Evolutionary conservation across 768 basidiomycete genomes (phyloP), one percentile per base, ranked within the genome.

Genomic region (Candolleomyces eurysporus): DNA sequence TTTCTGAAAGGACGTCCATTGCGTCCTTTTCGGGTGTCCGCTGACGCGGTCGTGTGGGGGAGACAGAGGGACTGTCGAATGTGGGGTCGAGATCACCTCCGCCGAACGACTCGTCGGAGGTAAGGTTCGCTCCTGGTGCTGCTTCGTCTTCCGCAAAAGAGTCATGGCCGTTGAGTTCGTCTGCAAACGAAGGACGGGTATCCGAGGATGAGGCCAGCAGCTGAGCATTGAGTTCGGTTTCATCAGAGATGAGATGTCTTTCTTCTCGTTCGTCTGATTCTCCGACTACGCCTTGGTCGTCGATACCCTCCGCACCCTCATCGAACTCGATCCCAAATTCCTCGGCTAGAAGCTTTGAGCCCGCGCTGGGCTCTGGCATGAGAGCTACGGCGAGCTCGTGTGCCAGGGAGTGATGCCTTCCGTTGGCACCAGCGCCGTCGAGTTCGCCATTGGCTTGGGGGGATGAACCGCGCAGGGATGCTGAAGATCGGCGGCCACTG

Each of bases 251-350:
- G 31, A 62, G 58, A 46, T 58, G 43, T 8, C 58, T 49, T 42
- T 58, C 42, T 30, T 60, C 45, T 19, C 58, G 60, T 26, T 26
- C 26, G 26, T 26, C 26, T 26, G 26, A 26, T 26, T 26, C 26
- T 26, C 26, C 26, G 26, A 26, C 26, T 26, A 26, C 4, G 16
- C 17, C 57, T 30, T 36, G 51, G 40, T 64, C 61, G 68, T 90
- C 92, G 59, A 89, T 90, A 43, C 89, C 90, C 74, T 92, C 90
- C 31, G 89, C 90, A 49, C 90, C 91, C 70, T 92, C 91, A 63
- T 94, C 92, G 65, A 90, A 93, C 69, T 94, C 92, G 63, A 94
- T 88, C 10, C 92, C 92, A 64, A 94, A 91, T 72, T 94, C 93
- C 73, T 94, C 92, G 13, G 90, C 90, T 5, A 94, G 79, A 36